Evolutionary conservation across 2,329 filamentous ascomycete species (phyloP), one percentile per base, ranked within the genome.

Genomic region (Sporothrix protearum): DNA sequence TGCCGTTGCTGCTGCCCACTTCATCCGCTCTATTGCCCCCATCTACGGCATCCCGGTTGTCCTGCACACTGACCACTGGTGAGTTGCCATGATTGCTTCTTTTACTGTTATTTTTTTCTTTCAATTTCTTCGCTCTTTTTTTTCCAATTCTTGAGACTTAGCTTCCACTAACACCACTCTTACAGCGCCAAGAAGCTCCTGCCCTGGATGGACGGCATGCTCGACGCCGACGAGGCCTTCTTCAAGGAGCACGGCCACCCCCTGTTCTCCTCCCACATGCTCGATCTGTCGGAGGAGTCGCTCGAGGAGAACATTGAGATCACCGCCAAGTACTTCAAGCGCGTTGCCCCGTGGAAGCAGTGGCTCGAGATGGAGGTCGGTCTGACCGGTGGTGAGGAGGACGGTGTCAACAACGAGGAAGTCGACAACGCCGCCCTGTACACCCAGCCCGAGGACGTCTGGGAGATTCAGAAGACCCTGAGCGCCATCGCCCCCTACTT

Each of bases 351-450:
- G 78, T 93, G 97, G 93, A 97, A 96, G 88, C 94, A 97, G 84
- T 98, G 93, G 93, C 89, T 99, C 77, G 96, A 99, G 89, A 99
- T 98, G 95, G 92, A 93, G 82, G 86, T 96, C 76, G 93, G 92
- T 81, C 96, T 97, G 84, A 98, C 96, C 74, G 95, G 76, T 51
- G 75, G 76, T 53, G 76, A 77, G 75, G 76, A 77, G 73, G 76
- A 77, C 61, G 75, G 72, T n/a, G 94, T 98, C 82, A 97, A 97
- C 91, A 98, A 98, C 87, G 94, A 97, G 85, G 89, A 91, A 78
- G 94, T 97, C 77, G 94, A 97, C 88, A 97, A 97, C 89, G 92
- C 92, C 87, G 92, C 92, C 74, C 90, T 98, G 76, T 97, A 98
- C 90, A 98, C 95, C 64, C 96, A 99, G 85, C 95, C 95, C 76